Conservation (phyloP, 441 rosid genomes). For the Syzygium syzygioides region DNA sequence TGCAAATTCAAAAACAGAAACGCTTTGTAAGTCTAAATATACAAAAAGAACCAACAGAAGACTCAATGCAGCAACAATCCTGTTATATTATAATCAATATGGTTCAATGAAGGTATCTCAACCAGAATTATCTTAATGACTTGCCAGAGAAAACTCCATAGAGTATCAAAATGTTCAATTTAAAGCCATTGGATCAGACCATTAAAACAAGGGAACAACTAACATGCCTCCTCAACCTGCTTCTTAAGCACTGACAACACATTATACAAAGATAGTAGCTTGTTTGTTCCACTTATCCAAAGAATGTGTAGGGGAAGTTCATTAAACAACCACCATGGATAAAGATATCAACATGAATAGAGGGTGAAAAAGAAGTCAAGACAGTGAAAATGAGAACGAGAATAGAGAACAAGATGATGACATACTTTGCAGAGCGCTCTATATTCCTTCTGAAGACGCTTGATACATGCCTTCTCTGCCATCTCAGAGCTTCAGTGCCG, state of each 20-base stretch:
- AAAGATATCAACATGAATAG: not conserved
- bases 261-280: not conserved
- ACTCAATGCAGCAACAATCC: not conserved
- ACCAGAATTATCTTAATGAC: not conserved
- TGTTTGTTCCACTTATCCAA: not conserved
- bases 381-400: not conserved
- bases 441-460: conserved; percentile 94
- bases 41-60: not conserved
- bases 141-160: not conserved
- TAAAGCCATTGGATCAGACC: not conserved
- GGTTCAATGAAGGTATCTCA: not conserved
- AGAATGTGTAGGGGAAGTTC: not conserved
- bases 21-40: not conserved
- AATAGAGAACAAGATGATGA: not conserved
- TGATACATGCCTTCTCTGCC: conserved; percentile 89
- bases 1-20: conserved; percentile 29
- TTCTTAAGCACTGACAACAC: not conserved
- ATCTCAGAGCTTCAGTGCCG: conserved; percentile 21
- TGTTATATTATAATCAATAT: not conserved
- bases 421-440: conserved; percentile 90
- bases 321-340: not conserved
- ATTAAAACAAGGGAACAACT: not conserved
- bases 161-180: not conserved
- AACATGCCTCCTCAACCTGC: not conserved
- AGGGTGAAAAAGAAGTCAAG: not conserved